phyloP scores from a whole-genome alignment of 1,139 yeast genomes.

The Hansenula lynferdii region DNA sequence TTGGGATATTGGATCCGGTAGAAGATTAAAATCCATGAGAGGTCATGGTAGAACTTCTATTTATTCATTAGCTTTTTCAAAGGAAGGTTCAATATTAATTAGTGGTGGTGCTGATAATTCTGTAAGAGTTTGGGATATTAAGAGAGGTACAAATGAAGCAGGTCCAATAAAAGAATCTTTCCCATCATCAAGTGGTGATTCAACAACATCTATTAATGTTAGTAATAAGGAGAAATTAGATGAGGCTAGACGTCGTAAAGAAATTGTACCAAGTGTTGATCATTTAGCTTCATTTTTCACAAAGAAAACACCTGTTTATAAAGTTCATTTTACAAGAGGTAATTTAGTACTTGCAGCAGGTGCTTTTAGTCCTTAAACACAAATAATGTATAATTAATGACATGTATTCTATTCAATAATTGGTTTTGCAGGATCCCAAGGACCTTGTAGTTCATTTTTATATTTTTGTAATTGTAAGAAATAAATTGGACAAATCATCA shows the following conservation, averaged over 20 bases:
- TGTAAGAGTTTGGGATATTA: constrained; percentile 94
- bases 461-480: constrained; percentile 70
- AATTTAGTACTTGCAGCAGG: constrained; percentile 94
- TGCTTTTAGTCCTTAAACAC: constrained; percentile 52
- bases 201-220: constrained; percentile 29
- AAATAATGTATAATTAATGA: too few relatives aligned
- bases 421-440: constrained; percentile 94
- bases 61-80: constrained; percentile 79
- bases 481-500: constrained; percentile 64
- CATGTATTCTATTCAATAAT: too few relatives aligned
- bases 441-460: constrained; percentile 86
- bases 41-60: constrained; percentile 92
- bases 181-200: constrained; percentile 32
- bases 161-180: constrained; percentile 81
- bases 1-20: constrained; percentile 95
- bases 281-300: constrained; percentile 94
- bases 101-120: constrained; percentile 94
- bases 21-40: constrained; percentile 73
- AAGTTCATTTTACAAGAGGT: constrained; percentile 86
- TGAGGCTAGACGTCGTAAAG: constrained; percentile 48
- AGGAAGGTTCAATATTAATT: constrained; percentile 84
- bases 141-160: constrained; percentile 74
- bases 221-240: constrained; percentile 37
- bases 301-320: constrained; percentile 89
- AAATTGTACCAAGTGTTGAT: constrained; percentile 76